A percentile compares a stretch with the other conserved stretches of the same genome.
phyloP scores from a whole-genome alignment of 2,329 filamentous ascomycete species.

The Penicillium decumbens region DNA sequence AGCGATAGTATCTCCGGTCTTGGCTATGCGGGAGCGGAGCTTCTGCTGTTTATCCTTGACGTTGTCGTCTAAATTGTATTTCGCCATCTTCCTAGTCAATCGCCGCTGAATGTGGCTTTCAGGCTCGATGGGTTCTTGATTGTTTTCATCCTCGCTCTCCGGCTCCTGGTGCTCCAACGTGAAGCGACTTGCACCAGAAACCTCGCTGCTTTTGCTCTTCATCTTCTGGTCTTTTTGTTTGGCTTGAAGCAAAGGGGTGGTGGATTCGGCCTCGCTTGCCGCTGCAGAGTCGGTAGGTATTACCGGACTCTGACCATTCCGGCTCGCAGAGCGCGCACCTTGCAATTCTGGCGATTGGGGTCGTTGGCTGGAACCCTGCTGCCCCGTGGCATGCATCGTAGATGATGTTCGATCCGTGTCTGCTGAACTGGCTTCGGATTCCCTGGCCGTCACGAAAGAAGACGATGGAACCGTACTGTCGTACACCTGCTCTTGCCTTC shows the following conservation, averaged over 20 bases:
- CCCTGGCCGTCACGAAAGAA: constrained; percentile 33
- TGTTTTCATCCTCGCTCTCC: constrained; percentile 24
- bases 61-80: constrained; percentile 45
- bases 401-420: constrained; percentile 15
- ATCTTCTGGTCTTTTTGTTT: neutral
- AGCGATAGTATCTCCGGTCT: constrained; percentile 35
- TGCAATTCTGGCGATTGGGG: constrained; percentile 10
- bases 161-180: constrained; percentile 34
- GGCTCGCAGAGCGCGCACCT: constrained; percentile 16
- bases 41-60: constrained; percentile 39
- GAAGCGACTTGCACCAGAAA: constrained; percentile 13
- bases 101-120: constrained; percentile 15
- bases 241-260: constrained; percentile 24
- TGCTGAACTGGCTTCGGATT: constrained; percentile 17
- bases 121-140: constrained; percentile 11
- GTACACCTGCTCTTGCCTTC: constrained; percentile 5
- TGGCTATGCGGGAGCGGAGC: constrained; percentile 36
- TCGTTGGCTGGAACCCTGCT: constrained; percentile 3
- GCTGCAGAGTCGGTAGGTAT: constrained; percentile 19
- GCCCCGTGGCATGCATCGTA: constrained; percentile 6
- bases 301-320: constrained; percentile 17
- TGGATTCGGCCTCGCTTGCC: constrained; percentile 33
- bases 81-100: constrained; percentile 36
- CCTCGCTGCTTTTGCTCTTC: constrained; percentile 7
- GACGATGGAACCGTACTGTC: constrained; percentile 20